Percentiles rank a stretch among this genome's conserved stretches.
phyloP scores from a whole-genome alignment of 2,329 filamentous ascomycete genomes.

The Chrysoporthe puriensis region DNA sequence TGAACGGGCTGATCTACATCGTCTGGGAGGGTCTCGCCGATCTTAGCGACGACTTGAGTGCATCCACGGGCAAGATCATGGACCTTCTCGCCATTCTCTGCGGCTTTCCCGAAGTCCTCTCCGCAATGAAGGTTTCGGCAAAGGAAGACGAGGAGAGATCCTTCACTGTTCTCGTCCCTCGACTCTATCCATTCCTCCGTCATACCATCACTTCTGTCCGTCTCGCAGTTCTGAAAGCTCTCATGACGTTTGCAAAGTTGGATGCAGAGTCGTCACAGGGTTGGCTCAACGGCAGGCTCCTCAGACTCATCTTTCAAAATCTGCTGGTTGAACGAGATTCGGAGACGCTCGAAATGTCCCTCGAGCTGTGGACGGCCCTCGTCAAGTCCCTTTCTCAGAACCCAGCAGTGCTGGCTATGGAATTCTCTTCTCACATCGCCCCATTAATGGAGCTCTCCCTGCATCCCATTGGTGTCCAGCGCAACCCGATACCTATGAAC shows the following conservation, averaged over 20 bases:
- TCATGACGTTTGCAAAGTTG: conserved; percentile 90
- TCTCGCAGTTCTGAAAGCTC: conserved; percentile 86
- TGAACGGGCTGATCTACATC: conserved; percentile 85
- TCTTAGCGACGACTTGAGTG: conserved; percentile 94
- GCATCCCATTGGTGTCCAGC: conserved; percentile 88
- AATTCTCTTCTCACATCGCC: conserved; percentile 76
- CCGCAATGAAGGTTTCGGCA: conserved; percentile 92
- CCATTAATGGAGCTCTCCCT: conserved; percentile 84
- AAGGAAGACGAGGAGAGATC: conserved; percentile 82
- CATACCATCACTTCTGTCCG: conserved; percentile 97
- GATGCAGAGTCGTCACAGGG: conserved; percentile 79
- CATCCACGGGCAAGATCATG: conserved; percentile 98
- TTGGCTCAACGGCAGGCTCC: conserved; percentile 89
- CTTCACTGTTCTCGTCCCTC: conserved; percentile 88
- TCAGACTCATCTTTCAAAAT: conserved; percentile 93
- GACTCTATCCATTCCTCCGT: conserved; percentile 92
- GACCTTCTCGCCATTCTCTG: conserved; percentile 94
- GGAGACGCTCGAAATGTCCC: conserved; percentile 77
- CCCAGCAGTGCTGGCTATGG: conserved; percentile 66
- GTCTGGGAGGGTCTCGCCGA: conserved; percentile 98
- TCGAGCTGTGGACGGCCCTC: conserved; percentile 85
- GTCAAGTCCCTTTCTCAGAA: conserved; percentile 69
- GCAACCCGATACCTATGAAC: conserved; percentile 92
- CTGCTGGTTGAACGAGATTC: conserved; percentile 90
- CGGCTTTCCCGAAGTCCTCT: conserved; percentile 87